phyloP scores from a whole-genome alignment of 176 grass and related monocot species.

The Carex scoparia region DNA sequence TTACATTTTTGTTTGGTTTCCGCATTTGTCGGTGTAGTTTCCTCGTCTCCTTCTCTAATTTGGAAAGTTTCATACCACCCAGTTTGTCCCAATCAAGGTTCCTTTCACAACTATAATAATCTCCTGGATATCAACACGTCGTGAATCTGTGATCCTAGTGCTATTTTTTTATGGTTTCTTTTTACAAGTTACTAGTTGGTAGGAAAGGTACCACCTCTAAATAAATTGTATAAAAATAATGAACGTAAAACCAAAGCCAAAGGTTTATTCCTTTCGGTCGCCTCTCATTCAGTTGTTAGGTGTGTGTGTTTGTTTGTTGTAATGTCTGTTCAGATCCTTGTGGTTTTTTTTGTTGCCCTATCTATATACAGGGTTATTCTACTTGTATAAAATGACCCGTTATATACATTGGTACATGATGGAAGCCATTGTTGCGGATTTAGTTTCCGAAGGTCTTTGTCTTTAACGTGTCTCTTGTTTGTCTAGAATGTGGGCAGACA shows the following conservation, averaged over 20 bases:
- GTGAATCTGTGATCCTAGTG: conserved; percentile 15
- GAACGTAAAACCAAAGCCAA: not conserved
- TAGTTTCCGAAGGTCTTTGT: not conserved
- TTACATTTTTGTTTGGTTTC: not conserved
- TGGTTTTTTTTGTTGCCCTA: not conserved
- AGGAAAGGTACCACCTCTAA: not conserved
- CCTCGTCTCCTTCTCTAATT: conserved; percentile 1
- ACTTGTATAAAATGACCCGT: not conserved
- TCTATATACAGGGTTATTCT: not conserved
- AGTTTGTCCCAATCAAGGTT: conserved; percentile 18
- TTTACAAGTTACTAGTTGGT: not conserved
- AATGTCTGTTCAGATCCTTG: not conserved
- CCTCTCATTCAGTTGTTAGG: not conserved
- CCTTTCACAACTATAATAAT: conserved; percentile 1
- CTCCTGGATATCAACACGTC: conserved; percentile 2
- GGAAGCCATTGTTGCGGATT: not conserved
- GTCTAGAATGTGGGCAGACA: not conserved
- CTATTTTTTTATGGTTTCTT: not conserved
- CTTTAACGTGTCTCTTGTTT: not conserved
- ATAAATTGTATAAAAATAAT: not conserved
- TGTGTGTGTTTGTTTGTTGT: not conserved
- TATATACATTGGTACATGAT: not conserved
- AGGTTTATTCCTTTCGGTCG: not conserved
- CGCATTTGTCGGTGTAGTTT: conserved; percentile 18
- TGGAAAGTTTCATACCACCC: conserved; percentile 10